A percentile compares a stretch with the other conserved stretches of the same genome.
These are phyloP conservation scores for Vicia sativa DNA, from an alignment of 306 rosid species.

Conservation along the genomic window DNA sequence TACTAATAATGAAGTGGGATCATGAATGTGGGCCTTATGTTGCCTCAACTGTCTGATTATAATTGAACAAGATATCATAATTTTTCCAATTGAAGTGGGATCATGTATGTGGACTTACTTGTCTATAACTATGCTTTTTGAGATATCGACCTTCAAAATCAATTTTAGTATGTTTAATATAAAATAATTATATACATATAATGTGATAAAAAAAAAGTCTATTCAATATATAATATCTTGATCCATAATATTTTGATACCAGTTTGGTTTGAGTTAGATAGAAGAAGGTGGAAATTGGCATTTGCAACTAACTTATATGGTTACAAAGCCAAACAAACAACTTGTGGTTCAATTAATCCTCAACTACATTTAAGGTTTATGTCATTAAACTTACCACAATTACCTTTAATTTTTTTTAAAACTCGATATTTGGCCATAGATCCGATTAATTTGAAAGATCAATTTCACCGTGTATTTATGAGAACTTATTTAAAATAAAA, in stretches of 20 bases:
- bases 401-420: no score
- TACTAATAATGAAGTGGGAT: slow-evolving; percentile 28
- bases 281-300: not conserved
- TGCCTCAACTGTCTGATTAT: slow-evolving; percentile 31
- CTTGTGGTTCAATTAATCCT: slow-evolving; percentile 13
- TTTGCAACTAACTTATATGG: not conserved
- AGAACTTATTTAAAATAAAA: no score
- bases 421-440: no score
- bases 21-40: slow-evolving; percentile 27
- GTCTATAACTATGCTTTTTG: not conserved
- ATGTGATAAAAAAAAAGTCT: not conserved
- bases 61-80: slow-evolving; percentile 26
- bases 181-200: not conserved
- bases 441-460: no score
- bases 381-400: no score
- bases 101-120: slow-evolving; percentile 26
- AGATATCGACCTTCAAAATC: not conserved
- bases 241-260: not conserved
- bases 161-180: not conserved
- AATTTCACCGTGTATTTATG: no score
- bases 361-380: not conserved
- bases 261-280: slow-evolving; percentile 34
- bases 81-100: slow-evolving; percentile 11
- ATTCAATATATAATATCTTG: not conserved
- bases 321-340: slow-evolving; percentile 14